Evolutionary conservation across 352 stramenopile species (phyloP).

Genomic region (Globisporangium middletonii): DNA sequence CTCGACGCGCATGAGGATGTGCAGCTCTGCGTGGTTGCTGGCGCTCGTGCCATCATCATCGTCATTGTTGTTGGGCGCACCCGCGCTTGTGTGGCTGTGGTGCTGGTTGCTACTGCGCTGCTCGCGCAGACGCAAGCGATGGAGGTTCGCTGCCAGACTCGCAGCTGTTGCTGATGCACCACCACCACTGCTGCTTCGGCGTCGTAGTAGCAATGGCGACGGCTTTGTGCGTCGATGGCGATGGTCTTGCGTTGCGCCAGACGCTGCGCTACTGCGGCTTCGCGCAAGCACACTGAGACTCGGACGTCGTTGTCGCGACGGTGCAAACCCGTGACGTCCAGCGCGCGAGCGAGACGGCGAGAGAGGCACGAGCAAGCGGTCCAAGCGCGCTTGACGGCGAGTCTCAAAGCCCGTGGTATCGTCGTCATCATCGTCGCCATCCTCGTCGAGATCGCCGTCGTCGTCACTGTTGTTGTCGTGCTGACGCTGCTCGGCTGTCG

Average conservation of each 20-base stretch:
- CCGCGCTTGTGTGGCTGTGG: neutral
- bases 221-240: neutral
- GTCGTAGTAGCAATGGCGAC: neutral
- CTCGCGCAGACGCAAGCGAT: constrained; percentile 4
- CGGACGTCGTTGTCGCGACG: neutral
- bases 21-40: constrained; percentile 34
- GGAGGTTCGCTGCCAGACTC: constrained; percentile 9
- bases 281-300: neutral
- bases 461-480: neutral
- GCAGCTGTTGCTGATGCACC: neutral
- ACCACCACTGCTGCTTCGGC: neutral
- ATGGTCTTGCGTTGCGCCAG: neutral
- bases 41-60: constrained; percentile 12
- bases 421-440: constrained; percentile 8
- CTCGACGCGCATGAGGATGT: constrained; percentile 71
- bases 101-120: neutral
- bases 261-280: too few species aligned
- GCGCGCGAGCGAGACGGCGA: neutral
- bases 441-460: neutral
- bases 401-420: constrained; percentile 9
- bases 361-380: constrained; percentile 1
- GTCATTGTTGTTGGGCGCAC: constrained; percentile 7
- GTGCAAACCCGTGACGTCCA: neutral
- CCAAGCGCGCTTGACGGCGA: constrained; percentile 4
- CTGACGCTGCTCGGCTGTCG: neutral